phyloP scores from a whole-genome alignment of 179 eudicot genomes.

The Silene noctiflora region DNA sequence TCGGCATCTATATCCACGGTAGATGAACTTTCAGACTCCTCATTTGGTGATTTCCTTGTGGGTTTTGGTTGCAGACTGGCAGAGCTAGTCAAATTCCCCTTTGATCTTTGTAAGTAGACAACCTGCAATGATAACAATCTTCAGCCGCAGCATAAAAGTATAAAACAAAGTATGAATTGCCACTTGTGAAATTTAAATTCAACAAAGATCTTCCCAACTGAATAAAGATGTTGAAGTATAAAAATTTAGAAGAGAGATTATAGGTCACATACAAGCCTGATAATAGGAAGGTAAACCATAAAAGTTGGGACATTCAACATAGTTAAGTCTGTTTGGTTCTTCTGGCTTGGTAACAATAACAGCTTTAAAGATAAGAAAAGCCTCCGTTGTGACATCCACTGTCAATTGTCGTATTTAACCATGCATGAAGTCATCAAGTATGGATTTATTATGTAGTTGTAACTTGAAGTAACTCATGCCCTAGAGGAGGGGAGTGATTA shows the following conservation, averaged over 20 bases:
- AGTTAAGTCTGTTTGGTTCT: not conserved
- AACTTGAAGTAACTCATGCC: not conserved
- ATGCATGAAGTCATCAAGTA: not conserved
- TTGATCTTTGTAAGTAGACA: slow-evolving; percentile 62
- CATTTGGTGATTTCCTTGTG: slow-evolving; percentile 47
- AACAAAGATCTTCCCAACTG: not conserved
- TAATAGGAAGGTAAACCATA: not conserved
- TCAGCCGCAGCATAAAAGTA: slow-evolving; percentile 20
- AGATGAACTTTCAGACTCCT: slow-evolving; percentile 47
- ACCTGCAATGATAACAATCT: slow-evolving; percentile 44
- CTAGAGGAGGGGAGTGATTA: slow-evolving; percentile 19
- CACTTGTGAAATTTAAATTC: not conserved
- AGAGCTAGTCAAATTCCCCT: slow-evolving; percentile 42
- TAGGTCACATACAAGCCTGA: not conserved
- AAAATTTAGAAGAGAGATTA: too few species aligned
- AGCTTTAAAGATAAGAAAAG: not conserved
- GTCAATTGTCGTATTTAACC: not conserved
- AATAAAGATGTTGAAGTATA: not conserved
- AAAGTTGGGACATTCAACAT: not conserved
- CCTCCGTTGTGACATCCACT: not conserved
- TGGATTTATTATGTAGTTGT: not conserved
- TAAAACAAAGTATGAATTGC: not conserved
- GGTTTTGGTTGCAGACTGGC: slow-evolving; percentile 53
- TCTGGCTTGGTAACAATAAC: not conserved
- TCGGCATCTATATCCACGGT: slow-evolving; percentile 50